Percentiles rank a stretch among this genome's conserved stretches.
Evolutionary conservation across 805 yeast species (phyloP).

Genomic region (Barnettozyma wickerhamii): DNA sequence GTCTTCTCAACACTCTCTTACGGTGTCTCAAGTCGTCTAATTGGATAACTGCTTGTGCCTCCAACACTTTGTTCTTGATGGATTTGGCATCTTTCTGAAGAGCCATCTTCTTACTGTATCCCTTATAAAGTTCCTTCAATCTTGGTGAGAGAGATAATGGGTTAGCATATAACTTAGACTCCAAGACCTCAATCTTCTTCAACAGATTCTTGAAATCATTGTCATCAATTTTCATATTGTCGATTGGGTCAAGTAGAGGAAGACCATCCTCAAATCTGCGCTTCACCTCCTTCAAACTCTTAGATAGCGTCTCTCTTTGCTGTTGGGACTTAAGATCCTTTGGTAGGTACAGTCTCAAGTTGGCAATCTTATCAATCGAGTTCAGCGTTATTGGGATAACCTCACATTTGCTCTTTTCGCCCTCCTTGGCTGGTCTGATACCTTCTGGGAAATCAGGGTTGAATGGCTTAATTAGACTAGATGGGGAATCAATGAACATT

Average conservation of each 20-base stretch:
- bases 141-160: constrained; percentile 62
- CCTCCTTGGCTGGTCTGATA: constrained; percentile 74
- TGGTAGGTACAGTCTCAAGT: constrained; percentile 78
- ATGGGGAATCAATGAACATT: constrained; percentile 81
- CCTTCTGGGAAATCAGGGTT: constrained; percentile 83
- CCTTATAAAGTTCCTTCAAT: constrained; percentile 56
- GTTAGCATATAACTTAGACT: constrained; percentile 65
- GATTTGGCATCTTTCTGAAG: constrained; percentile 54
- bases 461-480: constrained; percentile 69
- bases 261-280: constrained; percentile 86
- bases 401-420: constrained; percentile 69
- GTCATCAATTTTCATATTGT: constrained; percentile 89
- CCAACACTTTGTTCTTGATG: constrained; percentile 61
- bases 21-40: constrained; percentile 91
- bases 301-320: constrained; percentile 57
- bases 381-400: constrained; percentile 81
- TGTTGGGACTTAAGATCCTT: constrained; percentile 60
- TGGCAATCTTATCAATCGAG: constrained; percentile 71
- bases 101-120: constrained; percentile 61
- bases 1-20: constrained; percentile 85
- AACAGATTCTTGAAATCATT: constrained; percentile 66
- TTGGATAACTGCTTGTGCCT: constrained; percentile 89
- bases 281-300: constrained; percentile 74
- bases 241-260: constrained; percentile 87
- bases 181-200: constrained; percentile 78